phyloP scores from a whole-genome alignment of 1,284 basidiomycete species.

The Gomphus bonarii region DNA sequence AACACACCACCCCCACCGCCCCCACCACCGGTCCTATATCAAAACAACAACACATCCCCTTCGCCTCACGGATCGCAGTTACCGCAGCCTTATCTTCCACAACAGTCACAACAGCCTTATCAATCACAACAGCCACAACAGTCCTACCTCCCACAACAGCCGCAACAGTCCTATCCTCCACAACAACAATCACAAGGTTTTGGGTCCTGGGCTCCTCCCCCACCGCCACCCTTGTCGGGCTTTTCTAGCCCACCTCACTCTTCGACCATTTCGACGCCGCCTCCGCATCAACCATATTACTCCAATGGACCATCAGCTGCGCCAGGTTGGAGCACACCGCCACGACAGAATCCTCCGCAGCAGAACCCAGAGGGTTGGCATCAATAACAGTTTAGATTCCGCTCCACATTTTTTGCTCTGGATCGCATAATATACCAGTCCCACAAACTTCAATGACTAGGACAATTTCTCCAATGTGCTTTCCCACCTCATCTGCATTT shows the following conservation, averaged over 20 bases:
- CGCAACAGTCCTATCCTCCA: too few relatives aligned
- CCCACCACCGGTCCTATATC: slow-evolving; percentile 5
- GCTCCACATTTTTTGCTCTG: neutral
- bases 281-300: slow-evolving; percentile 3
- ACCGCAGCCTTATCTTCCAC: neutral
- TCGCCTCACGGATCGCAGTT: slow-evolving; percentile 5
- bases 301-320: slow-evolving; percentile 8
- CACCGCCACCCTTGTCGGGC: neutral
- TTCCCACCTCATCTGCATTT: neutral
- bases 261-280: slow-evolving; percentile 3
- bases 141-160: too few relatives aligned
- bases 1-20: slow-evolving; percentile 12
- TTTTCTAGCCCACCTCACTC: slow-evolving; percentile 3
- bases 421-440: neutral
- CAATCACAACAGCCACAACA: too few relatives aligned
- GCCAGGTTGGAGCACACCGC: slow-evolving; percentile 4
- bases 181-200: slow-evolving; percentile 1
- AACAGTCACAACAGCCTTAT: too few relatives aligned
- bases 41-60: neutral
- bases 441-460: neutral
- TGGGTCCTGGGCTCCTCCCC: slow-evolving; percentile 16
- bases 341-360: slow-evolving; percentile 1
- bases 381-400: neutral
- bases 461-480: neutral
- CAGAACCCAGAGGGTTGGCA: neutral